These are phyloP conservation scores for Amoebophrya sp. DNA, from an alignment of 169 alveolate species.

Conservation along the genomic window DNA sequence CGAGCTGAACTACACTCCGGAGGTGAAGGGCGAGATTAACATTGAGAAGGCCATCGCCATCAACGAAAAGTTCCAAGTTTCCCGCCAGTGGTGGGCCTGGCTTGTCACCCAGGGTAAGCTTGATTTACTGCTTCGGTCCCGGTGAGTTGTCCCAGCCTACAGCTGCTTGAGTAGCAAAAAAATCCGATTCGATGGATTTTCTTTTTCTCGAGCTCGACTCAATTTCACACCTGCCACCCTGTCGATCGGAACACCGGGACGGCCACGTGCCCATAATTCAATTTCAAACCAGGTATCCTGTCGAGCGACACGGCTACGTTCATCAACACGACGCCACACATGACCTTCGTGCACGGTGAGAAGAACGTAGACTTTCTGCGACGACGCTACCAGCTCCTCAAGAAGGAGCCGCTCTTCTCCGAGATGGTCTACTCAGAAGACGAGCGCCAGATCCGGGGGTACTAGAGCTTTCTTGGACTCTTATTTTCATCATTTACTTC, in stretches of 20 bases:
- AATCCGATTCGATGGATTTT: too few relatives aligned
- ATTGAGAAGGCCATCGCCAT: slow-evolving; percentile 1
- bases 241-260: too few relatives aligned
- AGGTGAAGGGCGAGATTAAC: slow-evolving; percentile 3
- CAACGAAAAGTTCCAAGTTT: slow-evolving; percentile 29
- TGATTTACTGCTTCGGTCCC: too few relatives aligned
- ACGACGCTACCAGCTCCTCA: background rate
- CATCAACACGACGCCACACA: slow-evolving; percentile 14
- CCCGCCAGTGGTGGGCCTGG: slow-evolving; percentile 32
- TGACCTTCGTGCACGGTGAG: slow-evolving; percentile 28
- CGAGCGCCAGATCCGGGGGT: background rate
- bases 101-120: too few relatives aligned
- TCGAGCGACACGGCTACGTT: background rate
- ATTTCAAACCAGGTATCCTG: background rate
- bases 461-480: too few relatives aligned
- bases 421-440: background rate
- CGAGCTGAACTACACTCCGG: slow-evolving; percentile 33
- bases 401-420: slow-evolving; percentile 12
- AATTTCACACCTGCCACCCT: too few relatives aligned
- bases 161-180: too few relatives aligned
- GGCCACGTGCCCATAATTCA: too few relatives aligned
- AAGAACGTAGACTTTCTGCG: background rate
- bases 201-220: too few relatives aligned
- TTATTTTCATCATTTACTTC: too few relatives aligned
- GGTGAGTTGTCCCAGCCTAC: too few relatives aligned